Conservation (phyloP, 1,139 yeast genomes). For the Magnusiomyces paraingens region DNA sequence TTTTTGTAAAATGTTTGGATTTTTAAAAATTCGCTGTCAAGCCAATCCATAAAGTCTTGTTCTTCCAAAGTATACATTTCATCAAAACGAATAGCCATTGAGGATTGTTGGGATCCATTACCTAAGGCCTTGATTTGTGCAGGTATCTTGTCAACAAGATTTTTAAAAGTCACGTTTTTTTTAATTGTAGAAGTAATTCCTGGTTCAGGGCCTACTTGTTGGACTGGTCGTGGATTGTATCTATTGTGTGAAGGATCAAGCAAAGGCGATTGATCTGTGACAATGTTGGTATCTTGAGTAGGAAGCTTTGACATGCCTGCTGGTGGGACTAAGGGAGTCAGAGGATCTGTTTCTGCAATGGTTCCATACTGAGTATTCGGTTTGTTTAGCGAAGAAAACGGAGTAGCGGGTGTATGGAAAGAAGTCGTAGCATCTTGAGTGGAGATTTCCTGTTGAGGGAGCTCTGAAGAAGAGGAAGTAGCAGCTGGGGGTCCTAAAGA, state of each 20-base stretch:
- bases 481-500: constrained; percentile 28
- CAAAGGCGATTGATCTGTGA: constrained; percentile 32
- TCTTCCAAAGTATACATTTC: constrained; percentile 27
- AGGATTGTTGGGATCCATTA: constrained; percentile 1
- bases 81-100: constrained; percentile 8
- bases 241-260: constrained; percentile 14
- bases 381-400: constrained; percentile 1
- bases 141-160: constrained; percentile 8
- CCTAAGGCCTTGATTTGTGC: neutral
- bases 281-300: constrained; percentile 11
- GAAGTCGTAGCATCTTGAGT: neutral
- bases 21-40: constrained; percentile 50
- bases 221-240: constrained; percentile 1
- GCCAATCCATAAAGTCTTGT: constrained; percentile 52
- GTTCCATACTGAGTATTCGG: neutral
- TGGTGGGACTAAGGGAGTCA: neutral
- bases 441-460: neutral
- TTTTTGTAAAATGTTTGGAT: constrained; percentile 55
- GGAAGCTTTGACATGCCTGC: neutral
- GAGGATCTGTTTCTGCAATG: neutral
- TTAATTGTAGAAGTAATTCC: neutral
- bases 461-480: neutral
- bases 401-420: constrained; percentile 3
- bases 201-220: constrained; percentile 5
- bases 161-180: constrained; percentile 3